Base-by-base conservation (phyloP, 169 alveolate species). In the Eimeria nieschulzi region DNA sequence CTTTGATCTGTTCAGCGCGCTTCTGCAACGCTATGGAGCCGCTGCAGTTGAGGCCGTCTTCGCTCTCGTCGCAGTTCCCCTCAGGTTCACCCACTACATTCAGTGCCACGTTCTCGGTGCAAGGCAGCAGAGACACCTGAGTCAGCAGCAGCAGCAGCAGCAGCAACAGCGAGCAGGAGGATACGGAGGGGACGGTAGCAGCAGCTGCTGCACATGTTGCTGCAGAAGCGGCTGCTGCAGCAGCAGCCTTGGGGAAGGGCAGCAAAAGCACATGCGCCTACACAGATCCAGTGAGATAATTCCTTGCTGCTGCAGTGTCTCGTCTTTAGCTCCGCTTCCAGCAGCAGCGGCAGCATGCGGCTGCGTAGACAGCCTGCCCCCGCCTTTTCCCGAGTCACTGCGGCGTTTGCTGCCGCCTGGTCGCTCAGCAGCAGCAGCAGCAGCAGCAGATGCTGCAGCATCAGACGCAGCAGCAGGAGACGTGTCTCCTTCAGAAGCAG, bases 31-130 rank as follows among this genome's bases (percentile, higher is more conserved):
- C 19, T 83, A 83, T 53, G 90, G 90, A 21, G 78, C 79, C 12
- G 90, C 90, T 19, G 90, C 90, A 3, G 90, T 83, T 26, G 90
- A 83, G 68, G 61, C 78, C 26, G 90, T 83, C 75, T 83, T 33
- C 25, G 90, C 90, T 13, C 51, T 72, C 80, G 80, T 72, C 70
- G 63, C 90, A 61, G 90, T 83, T 26, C 66, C 72, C 19, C 56
- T 39, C 59, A 23, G 82, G 53, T 39, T 23, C n/a, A 23, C 82
- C 59, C 56, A 23, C 26, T 23, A 23, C 15, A 72, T 72, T 7
- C 82, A 72, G 82, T 39, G 56, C 15, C 82, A 72, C 23, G 59
- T 26, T 51, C 82, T 26, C 13, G 59, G 82, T 9, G 76, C 76
- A 12, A n/a, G 23, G 46, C 59, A 72, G 82, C 82, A 39, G 59